Percentiles rank a stretch among this genome's conserved stretches.
phyloP scores from a whole-genome alignment of 2,329 filamentous ascomycete genomes.

The Rugonectria rugulosa region DNA sequence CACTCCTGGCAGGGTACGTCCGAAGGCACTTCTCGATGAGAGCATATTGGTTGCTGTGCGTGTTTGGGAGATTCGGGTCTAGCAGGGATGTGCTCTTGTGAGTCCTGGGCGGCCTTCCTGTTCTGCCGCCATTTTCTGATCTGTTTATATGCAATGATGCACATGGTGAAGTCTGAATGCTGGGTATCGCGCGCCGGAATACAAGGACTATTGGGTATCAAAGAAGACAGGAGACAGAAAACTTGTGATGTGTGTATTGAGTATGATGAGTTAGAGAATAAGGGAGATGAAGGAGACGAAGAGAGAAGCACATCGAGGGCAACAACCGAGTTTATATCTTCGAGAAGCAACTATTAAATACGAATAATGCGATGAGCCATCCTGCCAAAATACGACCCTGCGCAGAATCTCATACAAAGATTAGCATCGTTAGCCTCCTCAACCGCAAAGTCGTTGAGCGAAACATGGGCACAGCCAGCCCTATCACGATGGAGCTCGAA shows the following conservation, averaged over 20 bases:
- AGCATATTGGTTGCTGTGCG: slow-evolving; percentile 25
- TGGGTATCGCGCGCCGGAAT: background rate
- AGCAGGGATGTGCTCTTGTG: background rate
- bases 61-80: slow-evolving; percentile 11
- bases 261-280: too few species aligned
- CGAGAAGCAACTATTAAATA: background rate
- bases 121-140: slow-evolving; percentile 10
- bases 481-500: slow-evolving; percentile 26
- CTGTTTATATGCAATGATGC: slow-evolving; percentile 8
- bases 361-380: background rate
- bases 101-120: background rate
- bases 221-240: background rate
- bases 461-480: slow-evolving; percentile 5
- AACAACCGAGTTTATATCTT: slow-evolving; percentile 4
- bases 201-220: background rate
- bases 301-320: too few species aligned
- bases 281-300: too few species aligned
- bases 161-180: background rate
- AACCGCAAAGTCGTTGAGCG: background rate
- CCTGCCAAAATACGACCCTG: background rate
- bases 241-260: background rate
- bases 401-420: background rate
- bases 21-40: slow-evolving; percentile 30
- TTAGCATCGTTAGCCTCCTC: background rate
- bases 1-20: slow-evolving; percentile 39